Evolutionary conservation across 2,329 filamentous ascomycete genomes (phyloP), one percentile per base, ranked within the genome.

Genomic region (Sporothrix mexicana): DNA sequence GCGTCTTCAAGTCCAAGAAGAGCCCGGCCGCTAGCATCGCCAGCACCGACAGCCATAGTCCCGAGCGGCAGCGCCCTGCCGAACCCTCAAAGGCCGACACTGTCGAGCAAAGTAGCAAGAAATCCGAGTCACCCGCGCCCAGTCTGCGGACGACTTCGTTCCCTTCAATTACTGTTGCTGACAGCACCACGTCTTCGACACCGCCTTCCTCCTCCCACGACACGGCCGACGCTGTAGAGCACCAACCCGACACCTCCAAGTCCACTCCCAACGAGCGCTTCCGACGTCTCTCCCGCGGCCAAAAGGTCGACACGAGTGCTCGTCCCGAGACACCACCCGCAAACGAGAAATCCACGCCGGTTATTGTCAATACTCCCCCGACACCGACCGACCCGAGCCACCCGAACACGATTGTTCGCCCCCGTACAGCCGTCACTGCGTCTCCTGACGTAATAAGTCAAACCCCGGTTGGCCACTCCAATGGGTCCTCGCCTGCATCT

Each of bases 321-420:
- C 79, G 82, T 41, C 85, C 87, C 70, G 81, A 80, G 73, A 87
- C 86, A 7, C 86, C 87, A n/a, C 84, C 86, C 3, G 78, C 79
- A 43, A 79, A 79, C 74, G 84, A 86, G 49, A 79, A 80, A 12
- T 74, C 79, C 36, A 82, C 84, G 20, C 88, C 88, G 5, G 80
- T 87, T 70, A 91, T 91, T 75, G 87, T 91, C 74, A 91, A 88
- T 78, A 91, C 89, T 10, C 89, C 89, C 13, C 89, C 89, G n/a
- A 91, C 89, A 1, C 89, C 89, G 36, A 88, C 86, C 57, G 86
- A 90, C 61, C 77, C 80, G 20, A 76, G 72, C 70, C 75, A 75
- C 43, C 76, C 79, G 68, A 75, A 72, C 77, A 25, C 64, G 20
- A 20, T 69, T 17, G 23, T 17, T 25, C 47, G 68, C n/a, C 59